Conservation (phyloP, 176 grass and related monocot genomes). For the Oryza meridionalis region DNA sequence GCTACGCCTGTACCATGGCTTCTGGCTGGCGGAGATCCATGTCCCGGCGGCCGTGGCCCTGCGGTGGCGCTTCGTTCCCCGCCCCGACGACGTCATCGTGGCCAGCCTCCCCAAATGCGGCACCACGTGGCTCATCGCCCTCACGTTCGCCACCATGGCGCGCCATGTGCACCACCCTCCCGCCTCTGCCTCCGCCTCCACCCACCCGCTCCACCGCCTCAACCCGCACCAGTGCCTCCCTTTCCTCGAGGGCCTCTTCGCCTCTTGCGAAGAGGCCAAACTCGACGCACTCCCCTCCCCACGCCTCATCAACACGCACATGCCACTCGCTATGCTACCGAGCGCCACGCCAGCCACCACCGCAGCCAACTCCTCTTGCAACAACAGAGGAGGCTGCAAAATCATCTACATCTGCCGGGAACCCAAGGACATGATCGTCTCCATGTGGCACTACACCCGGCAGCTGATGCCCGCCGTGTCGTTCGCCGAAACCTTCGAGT, state of each 20-base stretch:
- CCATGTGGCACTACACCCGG: not conserved
- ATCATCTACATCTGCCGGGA: conserved; percentile 33
- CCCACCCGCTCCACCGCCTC: conserved; percentile 23
- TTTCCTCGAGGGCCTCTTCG: not conserved
- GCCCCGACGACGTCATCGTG: conserved; percentile 16
- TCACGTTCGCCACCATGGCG: conserved; percentile 31
- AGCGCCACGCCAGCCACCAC: not conserved
- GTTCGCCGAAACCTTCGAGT: not conserved
- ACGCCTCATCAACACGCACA: conserved; percentile 35
- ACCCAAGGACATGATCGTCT: conserved; percentile 17
- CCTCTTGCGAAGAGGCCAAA: not conserved
- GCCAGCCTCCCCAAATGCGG: conserved; percentile 47
- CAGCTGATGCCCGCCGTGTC: not conserved
- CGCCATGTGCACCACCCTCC: not conserved
- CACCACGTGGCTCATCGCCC: conserved; percentile 44
- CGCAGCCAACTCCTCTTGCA: not conserved
- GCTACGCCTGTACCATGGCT: not conserved
- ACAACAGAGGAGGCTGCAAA: not conserved
- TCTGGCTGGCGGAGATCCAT: not conserved
- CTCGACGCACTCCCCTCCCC: conserved; percentile 36
- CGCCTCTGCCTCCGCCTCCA: not conserved
- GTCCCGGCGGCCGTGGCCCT: not conserved
- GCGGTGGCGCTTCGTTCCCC: conserved; percentile 5
- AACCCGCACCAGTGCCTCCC: conserved; percentile 36
- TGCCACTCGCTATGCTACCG: conserved; percentile 28